Evolutionary conservation across 116 monocot genomes (phyloP).

Genomic region (Dioscorea cayenensis): DNA sequence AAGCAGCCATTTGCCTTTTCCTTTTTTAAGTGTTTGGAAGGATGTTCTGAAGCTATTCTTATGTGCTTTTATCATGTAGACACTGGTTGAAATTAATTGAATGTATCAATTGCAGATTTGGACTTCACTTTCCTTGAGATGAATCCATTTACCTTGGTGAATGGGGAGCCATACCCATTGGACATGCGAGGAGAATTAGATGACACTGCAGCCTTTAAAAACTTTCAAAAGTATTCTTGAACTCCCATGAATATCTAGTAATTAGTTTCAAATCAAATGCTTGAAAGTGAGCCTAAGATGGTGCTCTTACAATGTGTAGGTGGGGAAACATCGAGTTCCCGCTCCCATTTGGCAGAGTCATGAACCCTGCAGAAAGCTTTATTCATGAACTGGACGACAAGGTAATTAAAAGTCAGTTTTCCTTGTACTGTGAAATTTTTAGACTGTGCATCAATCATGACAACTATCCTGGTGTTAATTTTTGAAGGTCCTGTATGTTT

Average conservation of each 20-base stretch:
- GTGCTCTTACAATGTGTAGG: constrained; percentile 29
- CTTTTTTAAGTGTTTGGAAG: not conserved
- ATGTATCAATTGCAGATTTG: constrained; percentile 40
- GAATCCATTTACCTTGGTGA: constrained; percentile 93
- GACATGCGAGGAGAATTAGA: constrained; percentile 98
- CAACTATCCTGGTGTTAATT: not conserved
- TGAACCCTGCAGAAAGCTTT: constrained; percentile 80
- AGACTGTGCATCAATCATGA: no score
- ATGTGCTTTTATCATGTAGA: no score
- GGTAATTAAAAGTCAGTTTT: constrained; percentile 24
- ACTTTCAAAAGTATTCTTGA: constrained; percentile 72
- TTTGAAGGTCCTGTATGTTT: not conserved
- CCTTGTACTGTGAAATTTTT: not conserved
- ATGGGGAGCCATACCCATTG: constrained; percentile 84
- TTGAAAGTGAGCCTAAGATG: not conserved
- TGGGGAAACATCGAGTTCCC: constrained; percentile 94
- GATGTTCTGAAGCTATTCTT: not conserved
- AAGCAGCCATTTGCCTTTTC: not conserved
- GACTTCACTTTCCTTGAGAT: constrained; percentile 95
- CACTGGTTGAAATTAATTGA: not conserved
- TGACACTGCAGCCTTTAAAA: constrained; percentile 92
- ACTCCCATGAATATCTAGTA: not conserved
- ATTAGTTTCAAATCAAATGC: not conserved
- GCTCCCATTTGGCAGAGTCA: constrained; percentile 95
- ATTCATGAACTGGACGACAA: constrained; percentile 89